phyloP scores from a whole-genome alignment of 768 basidiomycete genomes.

The Phylloporus sp. region DNA sequence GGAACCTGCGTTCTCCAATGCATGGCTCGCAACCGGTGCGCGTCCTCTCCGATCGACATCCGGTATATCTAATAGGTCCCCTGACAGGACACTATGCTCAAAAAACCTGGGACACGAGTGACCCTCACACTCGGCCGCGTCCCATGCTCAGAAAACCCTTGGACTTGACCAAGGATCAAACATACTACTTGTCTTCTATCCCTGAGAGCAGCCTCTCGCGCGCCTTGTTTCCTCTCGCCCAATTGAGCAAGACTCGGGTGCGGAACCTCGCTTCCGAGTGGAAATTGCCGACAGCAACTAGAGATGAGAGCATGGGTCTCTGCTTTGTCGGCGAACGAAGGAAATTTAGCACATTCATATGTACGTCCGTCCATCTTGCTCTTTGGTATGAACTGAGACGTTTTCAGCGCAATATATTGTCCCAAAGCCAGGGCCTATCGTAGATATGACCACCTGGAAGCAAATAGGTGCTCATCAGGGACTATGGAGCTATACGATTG shows the following conservation, averaged over 20 bases:
- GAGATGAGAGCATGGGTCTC: slow-evolving; percentile 88
- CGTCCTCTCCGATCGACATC: neutral
- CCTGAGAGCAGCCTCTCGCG: slow-evolving; percentile 56
- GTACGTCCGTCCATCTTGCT: slow-evolving; percentile 34
- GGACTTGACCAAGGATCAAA: slow-evolving; percentile 80
- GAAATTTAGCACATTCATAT: slow-evolving; percentile 67
- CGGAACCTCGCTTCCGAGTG: slow-evolving; percentile 61
- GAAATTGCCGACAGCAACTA: slow-evolving; percentile 63
- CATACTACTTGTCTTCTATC: slow-evolving; percentile 84
- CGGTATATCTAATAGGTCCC: neutral
- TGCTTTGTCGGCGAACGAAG: slow-evolving; percentile 88
- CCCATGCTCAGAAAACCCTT: slow-evolving; percentile 49
- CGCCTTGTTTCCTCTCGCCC: slow-evolving; percentile 77
- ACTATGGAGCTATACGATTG: slow-evolving; percentile 81
- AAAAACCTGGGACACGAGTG: slow-evolving; percentile 45
- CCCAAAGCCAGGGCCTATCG: slow-evolving; percentile 63
- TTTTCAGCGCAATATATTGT: slow-evolving; percentile 68
- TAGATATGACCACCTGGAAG: slow-evolving; percentile 51
- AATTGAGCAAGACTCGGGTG: slow-evolving; percentile 64
- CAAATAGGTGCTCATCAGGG: slow-evolving; percentile 62
- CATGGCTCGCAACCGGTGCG: slow-evolving; percentile 81
- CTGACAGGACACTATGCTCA: slow-evolving; percentile 79
- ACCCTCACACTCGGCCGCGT: slow-evolving; percentile 24
- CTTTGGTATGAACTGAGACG: neutral
- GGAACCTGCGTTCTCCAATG: slow-evolving; percentile 26